These are phyloP conservation scores for Kurtzmaniella fragi DNA, from an alignment of 805 yeast species.

Conservation along the genomic window DNA sequence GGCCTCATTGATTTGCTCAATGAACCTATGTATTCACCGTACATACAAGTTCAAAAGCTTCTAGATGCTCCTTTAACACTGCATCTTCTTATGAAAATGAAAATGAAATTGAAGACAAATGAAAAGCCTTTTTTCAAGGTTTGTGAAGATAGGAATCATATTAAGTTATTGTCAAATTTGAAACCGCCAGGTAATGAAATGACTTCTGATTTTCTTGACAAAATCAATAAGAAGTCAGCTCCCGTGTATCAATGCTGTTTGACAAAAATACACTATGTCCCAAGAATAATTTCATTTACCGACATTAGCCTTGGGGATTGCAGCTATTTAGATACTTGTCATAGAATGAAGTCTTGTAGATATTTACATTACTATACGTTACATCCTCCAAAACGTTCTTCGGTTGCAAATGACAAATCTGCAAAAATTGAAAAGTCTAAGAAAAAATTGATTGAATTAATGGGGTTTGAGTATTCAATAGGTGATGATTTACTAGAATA, in stretches of 20 bases:
- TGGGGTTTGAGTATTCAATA: slow-evolving; percentile 37
- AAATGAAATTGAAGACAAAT: slow-evolving; percentile 33
- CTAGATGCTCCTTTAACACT: too few relatives aligned
- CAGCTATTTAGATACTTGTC: slow-evolving; percentile 91
- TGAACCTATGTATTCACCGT: too few relatives aligned
- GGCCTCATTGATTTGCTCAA: too few relatives aligned
- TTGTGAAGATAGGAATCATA: slow-evolving; percentile 41
- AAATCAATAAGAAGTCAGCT: slow-evolving; percentile 9
- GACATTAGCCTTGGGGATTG: slow-evolving; percentile 81
- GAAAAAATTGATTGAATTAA: slow-evolving; percentile 11
- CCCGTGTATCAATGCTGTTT: slow-evolving; percentile 19
- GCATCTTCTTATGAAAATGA: slow-evolving; percentile 20
- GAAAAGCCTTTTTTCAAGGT: slow-evolving; percentile 44
- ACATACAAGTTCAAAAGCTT: too few relatives aligned
- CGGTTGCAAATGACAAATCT: slow-evolving; percentile 10
- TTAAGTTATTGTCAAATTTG: slow-evolving; percentile 17
- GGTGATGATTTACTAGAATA: slow-evolving; percentile 42
- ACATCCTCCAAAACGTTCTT: slow-evolving; percentile 25
- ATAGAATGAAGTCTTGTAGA: slow-evolving; percentile 73
- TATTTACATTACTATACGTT: slow-evolving; percentile 71
- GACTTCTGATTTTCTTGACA: not conserved
- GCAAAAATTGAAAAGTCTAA: slow-evolving; percentile 5
- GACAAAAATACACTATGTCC: slow-evolving; percentile 23
- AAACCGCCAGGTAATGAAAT: not conserved
- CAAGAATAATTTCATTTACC: slow-evolving; percentile 43